Evolutionary conservation across 371 early-diverging fungal genomes (phyloP), one percentile per base, ranked within the genome.

Genomic region (Amoeboaphelidium protococcarum): DNA sequence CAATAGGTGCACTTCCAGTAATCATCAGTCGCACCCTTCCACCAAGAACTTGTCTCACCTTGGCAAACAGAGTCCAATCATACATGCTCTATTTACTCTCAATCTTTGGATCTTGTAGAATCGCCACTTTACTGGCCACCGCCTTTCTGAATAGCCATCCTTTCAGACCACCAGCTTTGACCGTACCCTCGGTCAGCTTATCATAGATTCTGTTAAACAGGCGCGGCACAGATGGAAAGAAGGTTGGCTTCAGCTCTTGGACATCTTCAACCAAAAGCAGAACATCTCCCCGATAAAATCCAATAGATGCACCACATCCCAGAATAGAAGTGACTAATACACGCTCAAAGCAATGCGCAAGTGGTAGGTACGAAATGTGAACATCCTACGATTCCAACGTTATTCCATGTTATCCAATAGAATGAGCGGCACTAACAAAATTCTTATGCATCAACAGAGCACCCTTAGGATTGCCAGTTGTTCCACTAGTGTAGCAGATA

Each of bases 401-500:
- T 4, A 45, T 12, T 4, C 21, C 23, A 27, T 10, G 42, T 13
- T 2, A 48, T 46, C 13, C 13, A 26, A 23, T 46, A 10, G 10
- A 6, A 31, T 31, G 10, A 31, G 37, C 37, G 16, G 37, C 37
- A 31, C 54, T 40, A 21, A 63, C 47, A 57, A 67, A 63, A 54
- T 65, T 66, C 26, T 61, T 58, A 40, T 54, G 44, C 23, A 45
- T 24, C 42, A 55, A 54, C 42, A 60, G 40, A 19, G 26, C 48
- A 27, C 48, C 49, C n/a, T 40, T 44, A 25, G 49, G 49, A 46
- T 53, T 41, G 3, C 49, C 41, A 20, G 49, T 66, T 57, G 25
- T 65, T 51, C 91, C 94, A 58, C 81, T 80, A 4, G 99, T 97
- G 62, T 92, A 99, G 71, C 89, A 94, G 54, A 97, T 82, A 13